Evolutionary conservation across 208 protist genomes (phyloP).

Genomic region (Porcisia hertigi): DNA sequence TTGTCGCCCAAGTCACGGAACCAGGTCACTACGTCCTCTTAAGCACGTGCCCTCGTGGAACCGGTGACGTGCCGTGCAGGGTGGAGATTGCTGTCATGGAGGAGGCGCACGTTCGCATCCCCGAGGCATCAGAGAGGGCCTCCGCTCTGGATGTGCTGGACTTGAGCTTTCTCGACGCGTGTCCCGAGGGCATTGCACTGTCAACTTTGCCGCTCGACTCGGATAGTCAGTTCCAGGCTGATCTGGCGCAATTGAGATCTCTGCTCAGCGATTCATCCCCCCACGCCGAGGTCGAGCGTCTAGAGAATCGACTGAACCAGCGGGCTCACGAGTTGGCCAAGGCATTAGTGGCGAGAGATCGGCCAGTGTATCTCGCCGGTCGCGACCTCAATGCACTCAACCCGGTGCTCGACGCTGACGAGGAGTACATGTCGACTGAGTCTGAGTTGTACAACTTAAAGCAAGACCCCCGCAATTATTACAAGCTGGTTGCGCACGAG

Average conservation of each 20-base stretch:
- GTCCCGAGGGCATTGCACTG: constrained; percentile 37
- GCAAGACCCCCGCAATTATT: constrained; percentile 56
- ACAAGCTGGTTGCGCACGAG: constrained; percentile 49
- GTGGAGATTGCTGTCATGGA: constrained; percentile 56
- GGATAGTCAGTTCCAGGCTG: constrained; percentile 43
- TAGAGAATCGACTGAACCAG: constrained; percentile 42
- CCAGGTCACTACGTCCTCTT: constrained; percentile 47
- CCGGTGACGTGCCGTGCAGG: constrained; percentile 39
- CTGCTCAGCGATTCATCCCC: constrained; percentile 37
- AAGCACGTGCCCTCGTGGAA: constrained; percentile 46
- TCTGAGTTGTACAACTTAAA: constrained; percentile 39
- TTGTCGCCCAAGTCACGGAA: constrained; percentile 37
- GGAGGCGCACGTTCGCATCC: constrained; percentile 56
- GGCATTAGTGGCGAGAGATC: constrained; percentile 40
- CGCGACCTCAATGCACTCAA: constrained; percentile 52
- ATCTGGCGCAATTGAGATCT: constrained; percentile 19
- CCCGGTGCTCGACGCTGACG: constrained; percentile 50
- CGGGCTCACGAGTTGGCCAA: constrained; percentile 51
- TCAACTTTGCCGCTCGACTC: constrained; percentile 45
- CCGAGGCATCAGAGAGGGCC: constrained; percentile 46
- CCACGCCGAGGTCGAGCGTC: constrained; percentile 30
- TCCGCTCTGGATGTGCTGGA: constrained; percentile 43
- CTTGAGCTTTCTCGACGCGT: constrained; percentile 46
- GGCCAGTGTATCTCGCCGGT: constrained; percentile 40
- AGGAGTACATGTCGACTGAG: constrained; percentile 52